phyloP scores from a whole-genome alignment of 1,139 yeast genomes.

The Nakaseomyces glabratus region DNA sequence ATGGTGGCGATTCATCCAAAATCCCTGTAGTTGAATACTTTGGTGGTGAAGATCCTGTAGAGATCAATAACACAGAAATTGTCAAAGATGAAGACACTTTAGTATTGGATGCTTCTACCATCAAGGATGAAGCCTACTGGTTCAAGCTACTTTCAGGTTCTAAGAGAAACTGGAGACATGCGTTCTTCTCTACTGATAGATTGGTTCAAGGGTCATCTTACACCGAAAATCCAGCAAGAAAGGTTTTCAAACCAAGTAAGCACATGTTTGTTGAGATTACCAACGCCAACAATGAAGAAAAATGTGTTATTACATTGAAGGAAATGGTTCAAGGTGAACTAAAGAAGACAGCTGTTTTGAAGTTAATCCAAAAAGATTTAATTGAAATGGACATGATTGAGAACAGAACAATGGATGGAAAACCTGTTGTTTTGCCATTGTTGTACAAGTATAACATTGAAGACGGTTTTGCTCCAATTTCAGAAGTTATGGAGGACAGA shows the following conservation, averaged over 20 bases:
- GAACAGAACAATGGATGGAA: conserved; percentile 73
- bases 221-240: conserved; percentile 67
- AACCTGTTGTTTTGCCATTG: conserved; percentile 68
- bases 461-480: conserved; percentile 91
- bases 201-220: conserved; percentile 80
- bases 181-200: conserved; percentile 69
- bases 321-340: conserved; percentile 69
- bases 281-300: conserved; percentile 41
- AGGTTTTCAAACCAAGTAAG: conserved; percentile 65
- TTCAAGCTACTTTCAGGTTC: conserved; percentile 73
- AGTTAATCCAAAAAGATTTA: conserved; percentile 36
- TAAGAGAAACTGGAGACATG: conserved; percentile 80
- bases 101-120: conserved; percentile 42
- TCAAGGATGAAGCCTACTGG: conserved; percentile 57
- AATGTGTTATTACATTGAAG: conserved; percentile 53
- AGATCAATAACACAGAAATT: conserved; percentile 25
- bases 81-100: conserved; percentile 31
- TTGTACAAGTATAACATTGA: conserved; percentile 70
- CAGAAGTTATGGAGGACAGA: conserved; percentile 83
- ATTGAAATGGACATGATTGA: conserved; percentile 75
- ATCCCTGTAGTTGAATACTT: conserved; percentile 88
- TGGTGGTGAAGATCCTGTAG: conserved; percentile 51
- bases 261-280: conserved; percentile 53
- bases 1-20: conserved; percentile 55
- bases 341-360: conserved; percentile 60